phyloP scores from a whole-genome alignment of 352 stramenopile species.

The Hyaloperonospora brassicae region DNA sequence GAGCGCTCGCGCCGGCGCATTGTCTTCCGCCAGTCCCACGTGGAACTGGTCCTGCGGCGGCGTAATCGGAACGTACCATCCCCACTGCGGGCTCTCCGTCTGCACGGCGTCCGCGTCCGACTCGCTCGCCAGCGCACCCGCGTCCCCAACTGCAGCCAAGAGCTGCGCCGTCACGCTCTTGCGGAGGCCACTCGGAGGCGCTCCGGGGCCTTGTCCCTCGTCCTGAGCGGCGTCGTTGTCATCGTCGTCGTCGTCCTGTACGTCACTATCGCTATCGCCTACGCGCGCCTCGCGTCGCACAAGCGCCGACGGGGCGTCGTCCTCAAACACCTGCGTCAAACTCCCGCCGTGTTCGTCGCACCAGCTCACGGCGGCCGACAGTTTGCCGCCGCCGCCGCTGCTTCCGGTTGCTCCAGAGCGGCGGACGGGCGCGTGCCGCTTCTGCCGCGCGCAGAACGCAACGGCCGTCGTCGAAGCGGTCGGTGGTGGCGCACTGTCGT shows the following conservation, averaged over 20 bases:
- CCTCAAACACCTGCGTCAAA: slow-evolving; percentile 69
- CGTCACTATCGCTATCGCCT: slow-evolving; percentile 27
- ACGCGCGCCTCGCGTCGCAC: neutral
- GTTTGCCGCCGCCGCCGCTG: slow-evolving; percentile 29
- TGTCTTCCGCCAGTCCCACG: slow-evolving; percentile 1
- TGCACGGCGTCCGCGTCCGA: slow-evolving; percentile 26
- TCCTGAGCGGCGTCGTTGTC: slow-evolving; percentile 8
- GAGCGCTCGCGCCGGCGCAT: slow-evolving; percentile 2
- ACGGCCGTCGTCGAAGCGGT: neutral
- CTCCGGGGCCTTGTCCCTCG: slow-evolving; percentile 14
- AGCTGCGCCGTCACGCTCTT: slow-evolving; percentile 30
- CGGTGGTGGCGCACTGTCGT: neutral
- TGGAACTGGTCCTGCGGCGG: slow-evolving; percentile 61
- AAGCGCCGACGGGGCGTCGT: slow-evolving; percentile 11
- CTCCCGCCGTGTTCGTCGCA: slow-evolving; percentile 75
- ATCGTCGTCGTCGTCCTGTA: slow-evolving; percentile 12
- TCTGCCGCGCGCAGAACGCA: neutral
- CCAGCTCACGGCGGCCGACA: slow-evolving; percentile 67
- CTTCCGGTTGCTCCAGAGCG: slow-evolving; percentile 16
- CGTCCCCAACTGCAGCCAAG: slow-evolving; percentile 6
- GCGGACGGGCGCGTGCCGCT: slow-evolving; percentile 3
- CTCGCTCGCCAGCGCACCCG: slow-evolving; percentile 5
- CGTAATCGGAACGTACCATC: slow-evolving; percentile 83
- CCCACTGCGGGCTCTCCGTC: slow-evolving; percentile 76
- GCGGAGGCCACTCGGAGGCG: slow-evolving; percentile 8